These are phyloP conservation scores for Alternaria triticimaculans DNA, from an alignment of 2,329 filamentous ascomycete genomes.

Conservation along the genomic window DNA sequence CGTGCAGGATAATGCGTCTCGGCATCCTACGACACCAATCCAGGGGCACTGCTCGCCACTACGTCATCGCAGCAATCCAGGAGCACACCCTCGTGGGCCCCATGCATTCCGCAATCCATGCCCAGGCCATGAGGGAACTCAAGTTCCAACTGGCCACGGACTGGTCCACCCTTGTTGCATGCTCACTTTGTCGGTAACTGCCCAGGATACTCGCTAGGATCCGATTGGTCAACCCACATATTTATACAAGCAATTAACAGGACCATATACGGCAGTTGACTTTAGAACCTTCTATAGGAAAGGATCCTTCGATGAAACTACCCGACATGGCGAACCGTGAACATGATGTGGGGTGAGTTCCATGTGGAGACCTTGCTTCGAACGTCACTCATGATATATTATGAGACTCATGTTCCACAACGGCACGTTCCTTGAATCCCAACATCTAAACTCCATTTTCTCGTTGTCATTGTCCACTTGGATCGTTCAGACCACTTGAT, in stretches of 20 bases:
- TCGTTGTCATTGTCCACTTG: background rate
- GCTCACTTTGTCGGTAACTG: background rate
- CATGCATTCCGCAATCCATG: background rate
- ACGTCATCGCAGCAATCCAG: background rate
- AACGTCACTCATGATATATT: background rate
- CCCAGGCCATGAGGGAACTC: background rate
- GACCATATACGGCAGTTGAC: constrained; percentile 3
- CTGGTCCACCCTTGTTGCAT: background rate
- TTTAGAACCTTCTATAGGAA: background rate
- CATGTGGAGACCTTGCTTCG: constrained; percentile 1
- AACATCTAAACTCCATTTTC: background rate
- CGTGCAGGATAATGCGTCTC: background rate
- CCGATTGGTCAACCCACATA: background rate
- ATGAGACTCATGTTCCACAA: background rate
- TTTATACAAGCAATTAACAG: constrained; percentile 2
- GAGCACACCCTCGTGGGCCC: background rate
- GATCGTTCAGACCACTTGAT: background rate
- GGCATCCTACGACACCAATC: background rate
- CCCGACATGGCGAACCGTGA: background rate
- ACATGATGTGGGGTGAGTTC: background rate
- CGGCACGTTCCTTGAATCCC: background rate
- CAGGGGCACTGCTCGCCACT: background rate
- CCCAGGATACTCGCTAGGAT: background rate
- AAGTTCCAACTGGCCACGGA: background rate
- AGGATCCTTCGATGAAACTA: background rate